Evolutionary conservation across 1,139 yeast species (phyloP).

Genomic region (Nakaseomyces sp.): DNA sequence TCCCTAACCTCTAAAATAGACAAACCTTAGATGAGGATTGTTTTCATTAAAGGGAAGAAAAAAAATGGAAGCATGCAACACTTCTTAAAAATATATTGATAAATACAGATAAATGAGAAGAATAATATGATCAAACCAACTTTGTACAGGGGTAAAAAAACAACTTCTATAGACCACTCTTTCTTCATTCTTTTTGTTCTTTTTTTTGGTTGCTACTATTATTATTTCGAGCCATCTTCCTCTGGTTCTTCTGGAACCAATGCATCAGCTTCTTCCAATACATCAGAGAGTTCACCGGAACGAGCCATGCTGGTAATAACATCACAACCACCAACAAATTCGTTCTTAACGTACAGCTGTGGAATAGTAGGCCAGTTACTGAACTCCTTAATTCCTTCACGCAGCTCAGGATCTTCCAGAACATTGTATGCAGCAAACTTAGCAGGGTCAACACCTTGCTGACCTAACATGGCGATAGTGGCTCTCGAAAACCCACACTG

Average conservation of each 20-base stretch:
- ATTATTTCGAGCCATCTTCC: not conserved
- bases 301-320: constrained; percentile 88
- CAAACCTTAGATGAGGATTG: too few relatives aligned
- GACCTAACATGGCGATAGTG: constrained; percentile 85
- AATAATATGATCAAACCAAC: not conserved
- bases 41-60: too few relatives aligned
- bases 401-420: constrained; percentile 84
- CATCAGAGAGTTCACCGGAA: constrained; percentile 79
- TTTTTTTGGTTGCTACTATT: too few relatives aligned
- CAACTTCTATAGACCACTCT: too few relatives aligned
- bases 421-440: constrained; percentile 97
- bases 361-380: constrained; percentile 65
- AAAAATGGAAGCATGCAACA: not conserved
- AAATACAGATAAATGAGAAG: not conserved
- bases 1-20: too few relatives aligned
- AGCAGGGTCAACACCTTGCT: constrained; percentile 93
- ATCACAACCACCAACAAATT: constrained; percentile 97
- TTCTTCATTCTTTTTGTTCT: too few relatives aligned
- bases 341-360: constrained; percentile 58
- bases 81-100: constrained; percentile 2
- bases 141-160: not conserved
- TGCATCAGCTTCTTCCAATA: constrained; percentile 71
- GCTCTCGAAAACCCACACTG: constrained; percentile 97
- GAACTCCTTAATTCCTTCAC: constrained; percentile 89
- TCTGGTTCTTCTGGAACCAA: constrained; percentile 67